Percentiles rank a stretch among this genome's conserved stretches.
phyloP scores from a whole-genome alignment of 2,329 filamentous ascomycete genomes.

The Verruconis gallopava region DNA sequence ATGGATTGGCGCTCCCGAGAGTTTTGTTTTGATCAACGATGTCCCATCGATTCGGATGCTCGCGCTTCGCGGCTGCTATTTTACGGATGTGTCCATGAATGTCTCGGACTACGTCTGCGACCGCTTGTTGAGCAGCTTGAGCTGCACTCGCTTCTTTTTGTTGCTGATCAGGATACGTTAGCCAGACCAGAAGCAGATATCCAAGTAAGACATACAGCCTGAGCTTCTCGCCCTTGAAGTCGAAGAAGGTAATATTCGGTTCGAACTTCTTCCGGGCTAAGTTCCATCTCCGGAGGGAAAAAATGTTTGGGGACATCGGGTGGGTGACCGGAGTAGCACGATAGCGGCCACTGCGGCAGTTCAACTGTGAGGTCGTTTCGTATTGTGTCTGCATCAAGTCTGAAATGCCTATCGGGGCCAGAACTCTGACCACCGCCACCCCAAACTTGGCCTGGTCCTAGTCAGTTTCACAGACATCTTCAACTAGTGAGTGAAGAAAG shows the following conservation, averaged over 20 bases:
- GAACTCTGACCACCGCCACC: background rate
- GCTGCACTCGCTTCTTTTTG: slow-evolving; percentile 49
- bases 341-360: slow-evolving; percentile 72
- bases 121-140: slow-evolving; percentile 53
- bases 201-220: slow-evolving; percentile 33
- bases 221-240: slow-evolving; percentile 45
- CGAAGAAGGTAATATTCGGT: slow-evolving; percentile 55
- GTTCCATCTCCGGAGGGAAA: slow-evolving; percentile 71
- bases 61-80: slow-evolving; percentile 50
- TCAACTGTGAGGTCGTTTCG: slow-evolving; percentile 52
- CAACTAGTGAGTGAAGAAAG: no score
- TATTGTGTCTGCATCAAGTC: slow-evolving; percentile 20
- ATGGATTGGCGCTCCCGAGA: background rate
- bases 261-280: slow-evolving; percentile 79
- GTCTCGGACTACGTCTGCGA: slow-evolving; percentile 56
- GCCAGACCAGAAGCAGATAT: background rate
- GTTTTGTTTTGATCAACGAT: slow-evolving; percentile 22
- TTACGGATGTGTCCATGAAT: slow-evolving; percentile 60
- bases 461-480: no score
- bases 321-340: slow-evolving; percentile 50
- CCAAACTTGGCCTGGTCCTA: no score
- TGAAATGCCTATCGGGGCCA: slow-evolving; percentile 13
- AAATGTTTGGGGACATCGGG: slow-evolving; percentile 66
- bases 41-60: slow-evolving; percentile 64
- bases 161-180: slow-evolving; percentile 31